Evolutionary conservation across 1,284 basidiomycete genomes (phyloP).

Genomic region (Lentinula novae-zelandiae): DNA sequence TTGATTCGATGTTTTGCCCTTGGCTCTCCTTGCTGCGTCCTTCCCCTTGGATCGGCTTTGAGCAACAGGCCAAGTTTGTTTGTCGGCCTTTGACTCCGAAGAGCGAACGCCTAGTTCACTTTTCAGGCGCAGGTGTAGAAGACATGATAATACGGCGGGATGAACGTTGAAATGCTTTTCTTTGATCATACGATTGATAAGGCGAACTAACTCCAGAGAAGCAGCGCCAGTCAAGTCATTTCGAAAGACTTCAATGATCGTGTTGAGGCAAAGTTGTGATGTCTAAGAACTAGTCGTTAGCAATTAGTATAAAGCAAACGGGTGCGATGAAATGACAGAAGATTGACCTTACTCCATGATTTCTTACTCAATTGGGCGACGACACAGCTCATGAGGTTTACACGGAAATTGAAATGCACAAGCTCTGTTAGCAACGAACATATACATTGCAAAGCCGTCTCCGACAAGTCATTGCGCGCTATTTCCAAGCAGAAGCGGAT

Average conservation of each 20-base stretch:
- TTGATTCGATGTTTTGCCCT: conserved; percentile 58
- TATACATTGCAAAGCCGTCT: conserved; percentile 79
- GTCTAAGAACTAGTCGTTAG: conserved; percentile 36
- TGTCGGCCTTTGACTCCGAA: conserved; percentile 63
- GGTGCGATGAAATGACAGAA: conserved; percentile 6
- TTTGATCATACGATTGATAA: conserved; percentile 96
- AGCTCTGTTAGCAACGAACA: conserved; percentile 81
- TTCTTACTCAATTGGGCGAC: conserved; percentile 82
- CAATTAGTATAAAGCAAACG: not conserved
- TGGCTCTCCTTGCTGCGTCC: conserved; percentile 45
- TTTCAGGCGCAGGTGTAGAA: conserved; percentile 85
- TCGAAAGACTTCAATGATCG: conserved; percentile 80
- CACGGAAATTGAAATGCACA: conserved; percentile 97
- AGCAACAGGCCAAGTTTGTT: conserved; percentile 26
- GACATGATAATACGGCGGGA: conserved; percentile 82
- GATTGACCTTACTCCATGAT: conserved; percentile 81
- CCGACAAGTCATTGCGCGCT: conserved; percentile 74
- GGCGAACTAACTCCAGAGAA: conserved; percentile 86
- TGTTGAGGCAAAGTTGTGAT: conserved; percentile 79
- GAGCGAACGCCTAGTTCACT: conserved; percentile 83
- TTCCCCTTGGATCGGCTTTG: conserved; percentile 44
- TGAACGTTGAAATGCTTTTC: conserved; percentile 90
- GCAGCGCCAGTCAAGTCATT: conserved; percentile 76
- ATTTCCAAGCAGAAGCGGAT: conserved; percentile 20
- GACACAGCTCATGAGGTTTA: conserved; percentile 88